Percentiles rank a stretch among this genome's conserved stretches.
These are phyloP conservation scores for Strigomonas culicis DNA, from an alignment of 208 protist genomes.

Conservation along the genomic window DNA sequence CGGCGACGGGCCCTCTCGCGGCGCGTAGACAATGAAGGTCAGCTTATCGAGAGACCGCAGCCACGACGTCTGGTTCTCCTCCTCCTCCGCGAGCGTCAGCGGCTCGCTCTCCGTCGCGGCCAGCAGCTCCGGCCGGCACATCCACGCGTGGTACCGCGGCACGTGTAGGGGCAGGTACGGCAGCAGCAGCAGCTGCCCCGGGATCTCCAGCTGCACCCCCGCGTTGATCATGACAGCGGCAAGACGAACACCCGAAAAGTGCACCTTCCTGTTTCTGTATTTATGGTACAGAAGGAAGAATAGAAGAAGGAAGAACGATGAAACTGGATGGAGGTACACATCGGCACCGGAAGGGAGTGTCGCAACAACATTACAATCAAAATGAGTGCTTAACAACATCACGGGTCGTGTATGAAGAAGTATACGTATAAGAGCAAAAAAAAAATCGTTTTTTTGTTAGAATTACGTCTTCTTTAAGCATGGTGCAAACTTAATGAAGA, in stretches of 20 bases:
- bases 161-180: conserved; percentile 86
- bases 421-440: too few species aligned
- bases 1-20: background rate
- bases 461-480: too few species aligned
- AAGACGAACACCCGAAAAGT: background rate
- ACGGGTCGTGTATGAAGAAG: too few species aligned
- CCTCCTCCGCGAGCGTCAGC: conserved; percentile 81
- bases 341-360: background rate
- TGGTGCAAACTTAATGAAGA: too few species aligned
- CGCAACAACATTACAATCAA: background rate
- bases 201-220: conserved; percentile 41
- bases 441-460: too few species aligned
- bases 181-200: conserved; percentile 57
- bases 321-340: background rate
- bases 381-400: too few species aligned
- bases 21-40: conserved; percentile 87
- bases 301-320: conserved; percentile 11
- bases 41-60: conserved; percentile 75
- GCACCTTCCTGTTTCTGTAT: background rate
- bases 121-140: conserved; percentile 65
- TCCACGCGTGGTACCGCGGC: conserved; percentile 87
- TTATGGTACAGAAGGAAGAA: conserved; percentile 11
- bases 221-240: conserved; percentile 77
- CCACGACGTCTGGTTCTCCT: conserved; percentile 87
- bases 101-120: conserved; percentile 83